These are phyloP conservation scores for Amylocarpus encephaloides DNA, from an alignment of 2,329 filamentous ascomycete genomes.

Conservation along the genomic window DNA sequence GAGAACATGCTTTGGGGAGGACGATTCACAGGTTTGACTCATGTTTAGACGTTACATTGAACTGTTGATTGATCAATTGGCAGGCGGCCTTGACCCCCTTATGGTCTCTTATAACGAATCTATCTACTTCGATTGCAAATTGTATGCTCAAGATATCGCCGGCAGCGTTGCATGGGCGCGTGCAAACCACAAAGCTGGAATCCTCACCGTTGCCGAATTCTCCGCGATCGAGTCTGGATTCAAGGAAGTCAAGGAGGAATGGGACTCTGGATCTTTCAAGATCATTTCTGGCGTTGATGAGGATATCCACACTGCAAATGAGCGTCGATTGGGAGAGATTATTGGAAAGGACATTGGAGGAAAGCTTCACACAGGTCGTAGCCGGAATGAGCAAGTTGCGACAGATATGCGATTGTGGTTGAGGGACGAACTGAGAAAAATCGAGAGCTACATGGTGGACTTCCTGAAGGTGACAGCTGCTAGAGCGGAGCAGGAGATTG, in stretches of 20 bases:
- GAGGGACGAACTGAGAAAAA: conserved; percentile 62
- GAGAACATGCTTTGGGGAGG: conserved; percentile 53
- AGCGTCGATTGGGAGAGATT: conserved; percentile 70
- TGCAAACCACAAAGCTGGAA: conserved; percentile 69
- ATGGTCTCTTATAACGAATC: conserved; percentile 83
- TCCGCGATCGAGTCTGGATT: conserved; percentile 67
- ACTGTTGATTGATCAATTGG: conserved; percentile 17
- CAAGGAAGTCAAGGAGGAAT: conserved; percentile 47
- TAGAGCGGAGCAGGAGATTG: conserved; percentile 68
- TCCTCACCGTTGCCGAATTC: conserved; percentile 69
- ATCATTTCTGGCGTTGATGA: conserved; percentile 50
- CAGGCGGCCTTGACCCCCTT: conserved; percentile 74
- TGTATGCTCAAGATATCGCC: conserved; percentile 75
- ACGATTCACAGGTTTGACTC: conserved; percentile 48
- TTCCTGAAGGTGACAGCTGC: conserved; percentile 63
- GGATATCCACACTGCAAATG: conserved; percentile 64
- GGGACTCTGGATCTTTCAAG: conserved; percentile 43
- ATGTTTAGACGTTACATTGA: conserved; percentile 1
- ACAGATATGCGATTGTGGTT: conserved; percentile 90
- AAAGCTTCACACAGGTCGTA: conserved; percentile 84
- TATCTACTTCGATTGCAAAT: conserved; percentile 69
- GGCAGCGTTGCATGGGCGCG: conserved; percentile 77
- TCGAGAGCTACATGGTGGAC: conserved; percentile 62
- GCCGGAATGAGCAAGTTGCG: conserved; percentile 84
- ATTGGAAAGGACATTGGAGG: conserved; percentile 80